Percentiles rank a stretch among this genome's conserved stretches.
phyloP scores from a whole-genome alignment of 2,329 filamentous ascomycete genomes.

The Cercospora sp. region DNA sequence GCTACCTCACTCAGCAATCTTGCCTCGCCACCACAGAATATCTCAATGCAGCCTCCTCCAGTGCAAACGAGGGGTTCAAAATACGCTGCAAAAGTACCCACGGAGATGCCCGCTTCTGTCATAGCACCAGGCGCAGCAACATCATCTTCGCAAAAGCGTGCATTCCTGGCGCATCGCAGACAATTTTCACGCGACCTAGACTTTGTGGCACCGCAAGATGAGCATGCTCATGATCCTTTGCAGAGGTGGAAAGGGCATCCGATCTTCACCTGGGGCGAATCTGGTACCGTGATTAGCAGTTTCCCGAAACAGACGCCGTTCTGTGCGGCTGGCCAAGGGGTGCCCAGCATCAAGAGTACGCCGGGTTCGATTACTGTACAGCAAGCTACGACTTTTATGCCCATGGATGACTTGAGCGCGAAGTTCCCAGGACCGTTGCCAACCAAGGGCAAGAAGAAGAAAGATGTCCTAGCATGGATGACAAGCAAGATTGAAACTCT shows the following conservation, averaged over 20 bases:
- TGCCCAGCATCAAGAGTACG: conserved; percentile 77
- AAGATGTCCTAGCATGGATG: conserved; percentile 83
- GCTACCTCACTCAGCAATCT: conserved; percentile 45
- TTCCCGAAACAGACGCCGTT: conserved; percentile 88
- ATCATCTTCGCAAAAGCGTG: conserved; percentile 5
- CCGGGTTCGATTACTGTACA: conserved; percentile 80
- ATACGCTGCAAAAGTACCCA: conserved; percentile 38
- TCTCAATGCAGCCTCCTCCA: conserved; percentile 61
- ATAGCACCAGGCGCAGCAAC: conserved; percentile 31
- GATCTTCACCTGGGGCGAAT: conserved; percentile 83
- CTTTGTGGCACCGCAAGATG: conserved; percentile 58
- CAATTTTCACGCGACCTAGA: conserved; percentile 53
- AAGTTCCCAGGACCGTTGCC: conserved; percentile 90
- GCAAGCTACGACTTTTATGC: conserved; percentile 70
- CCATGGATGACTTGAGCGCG: conserved; percentile 68
- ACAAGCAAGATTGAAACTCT: conserved; percentile 71
- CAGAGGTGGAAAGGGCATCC: conserved; percentile 90
- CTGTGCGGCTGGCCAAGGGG: conserved; percentile 71
- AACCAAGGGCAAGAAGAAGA: conserved; percentile 94
- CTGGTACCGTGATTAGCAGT: conserved; percentile 76
- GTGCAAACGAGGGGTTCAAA: conserved; percentile 52
- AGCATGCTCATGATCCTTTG: conserved; percentile 67
- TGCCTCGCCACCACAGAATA: conserved; percentile 38
- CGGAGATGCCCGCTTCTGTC: conserved; percentile 14
- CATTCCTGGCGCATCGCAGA: conserved; percentile 37